These are phyloP conservation scores for Globisporangium lucens DNA, from an alignment of 352 stramenopile genomes.

Conservation along the genomic window DNA sequence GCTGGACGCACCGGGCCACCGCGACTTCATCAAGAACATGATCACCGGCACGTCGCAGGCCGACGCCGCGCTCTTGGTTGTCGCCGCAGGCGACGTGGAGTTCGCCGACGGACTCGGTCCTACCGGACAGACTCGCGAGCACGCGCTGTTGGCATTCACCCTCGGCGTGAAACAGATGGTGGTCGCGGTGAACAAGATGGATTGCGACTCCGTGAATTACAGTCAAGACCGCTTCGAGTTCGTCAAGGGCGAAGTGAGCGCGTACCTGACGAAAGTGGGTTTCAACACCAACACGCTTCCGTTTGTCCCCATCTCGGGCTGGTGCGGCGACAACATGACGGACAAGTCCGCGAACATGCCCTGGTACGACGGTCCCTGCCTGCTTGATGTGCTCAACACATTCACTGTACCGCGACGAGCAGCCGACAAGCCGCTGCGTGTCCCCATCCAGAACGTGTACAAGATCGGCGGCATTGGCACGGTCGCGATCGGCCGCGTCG, in stretches of 20 bases:
- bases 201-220: slow-evolving; percentile 94
- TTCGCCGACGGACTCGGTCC: slow-evolving; percentile 96
- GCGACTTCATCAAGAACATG: slow-evolving; percentile 99
- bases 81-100: slow-evolving; percentile 89
- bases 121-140: slow-evolving; percentile 95
- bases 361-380: slow-evolving; percentile 94
- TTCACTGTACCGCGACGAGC: slow-evolving; percentile 90
- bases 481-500: slow-evolving; percentile 95
- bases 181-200: slow-evolving; percentile 99
- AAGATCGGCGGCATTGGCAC: slow-evolving; percentile 98
- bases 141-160: slow-evolving; percentile 95
- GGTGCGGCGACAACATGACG: slow-evolving; percentile 97
- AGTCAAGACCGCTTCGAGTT: slow-evolving; percentile 91
- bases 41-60: slow-evolving; percentile 98
- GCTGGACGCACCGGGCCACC: slow-evolving; percentile 97
- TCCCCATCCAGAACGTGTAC: slow-evolving; percentile 97
- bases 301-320: slow-evolving; percentile 97
- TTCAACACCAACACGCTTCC: slow-evolving; percentile 95
- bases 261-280: slow-evolving; percentile 95
- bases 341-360: slow-evolving; percentile 93
- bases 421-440: slow-evolving; percentile 93
- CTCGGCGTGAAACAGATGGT: slow-evolving; percentile 98
- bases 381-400: slow-evolving; percentile 93
- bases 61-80: slow-evolving; percentile 96
- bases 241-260: slow-evolving; percentile 91